Base-by-base conservation (phyloP, 352 stramenopile genomes). In the Vaucheria bursata region DNA sequence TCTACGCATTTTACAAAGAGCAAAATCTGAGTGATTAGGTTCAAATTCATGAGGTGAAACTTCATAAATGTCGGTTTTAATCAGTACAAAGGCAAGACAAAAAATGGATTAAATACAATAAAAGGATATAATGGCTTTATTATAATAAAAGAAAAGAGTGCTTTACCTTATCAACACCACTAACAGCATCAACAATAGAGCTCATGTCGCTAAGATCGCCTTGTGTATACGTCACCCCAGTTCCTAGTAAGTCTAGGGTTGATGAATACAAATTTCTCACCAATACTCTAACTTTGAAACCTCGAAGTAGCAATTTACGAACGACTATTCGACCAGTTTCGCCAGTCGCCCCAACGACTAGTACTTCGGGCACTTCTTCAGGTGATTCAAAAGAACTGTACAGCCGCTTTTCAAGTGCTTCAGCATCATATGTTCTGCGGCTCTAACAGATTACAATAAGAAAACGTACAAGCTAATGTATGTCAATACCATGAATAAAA, bases 261-360 rank as follows among this genome's bases (percentile, higher is more conserved):
- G 37, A 69, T 1, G 75, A 84, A 69, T 83, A 85, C 34, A 85
- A 64, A 68, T 85, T 83, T 0, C 79, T 50, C 69, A 85, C 78
- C 25, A 83, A 52, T 35, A 83, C 78, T 5, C 78, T 65, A 35
- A 72, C 37, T 64, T 75, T 75, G 32, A 75, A 75, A 25, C 70
- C 36, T 12, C 77, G 66, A 5, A 85, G 71, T 1, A 85, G 64
- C 1, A 85, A 73, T 7, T 85, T 85, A 52, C 79, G 33, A 35
- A 85, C 79, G 0, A 85, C 76, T 1, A 83, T 67, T 31, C 79
- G 80, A 33, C 79, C 79, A 38, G 71, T 84, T 34, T 83, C 79
- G 32, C 79, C 79, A 52, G 79, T 85, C 4, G 79, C 79, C 36
- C 79, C 79, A 71, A 85, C 79, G 29, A 85, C 79, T 8, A 85